Percentiles rank a stretch among this genome's conserved stretches.
Evolutionary conservation across 2,329 filamentous ascomycete species (phyloP).

Genomic region (Paecilomyces niveus): DNA sequence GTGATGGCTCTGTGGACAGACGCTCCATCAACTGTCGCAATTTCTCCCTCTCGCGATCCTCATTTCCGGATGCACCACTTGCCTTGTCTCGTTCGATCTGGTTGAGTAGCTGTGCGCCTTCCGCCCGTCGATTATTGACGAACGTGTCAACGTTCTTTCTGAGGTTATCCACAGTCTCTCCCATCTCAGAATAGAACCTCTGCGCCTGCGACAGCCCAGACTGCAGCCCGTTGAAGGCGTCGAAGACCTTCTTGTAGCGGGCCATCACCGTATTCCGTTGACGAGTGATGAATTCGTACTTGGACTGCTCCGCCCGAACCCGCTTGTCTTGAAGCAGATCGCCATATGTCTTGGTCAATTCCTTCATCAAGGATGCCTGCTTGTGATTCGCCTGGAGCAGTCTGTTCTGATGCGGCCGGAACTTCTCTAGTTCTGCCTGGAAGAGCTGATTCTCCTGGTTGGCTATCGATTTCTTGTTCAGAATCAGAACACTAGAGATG

Average conservation of each 20-base stretch:
- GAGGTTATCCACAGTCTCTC: constrained; percentile 82
- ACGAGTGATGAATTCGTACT: constrained; percentile 81
- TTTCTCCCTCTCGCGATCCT: constrained; percentile 79
- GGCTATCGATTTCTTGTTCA: constrained; percentile 94
- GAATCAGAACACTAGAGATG: constrained; percentile 91
- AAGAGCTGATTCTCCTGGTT: constrained; percentile 91
- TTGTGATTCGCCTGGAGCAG: constrained; percentile 92
- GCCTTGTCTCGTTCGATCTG: constrained; percentile 78
- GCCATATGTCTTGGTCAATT: constrained; percentile 81
- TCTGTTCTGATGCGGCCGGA: constrained; percentile 83
- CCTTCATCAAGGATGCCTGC: constrained; percentile 88
- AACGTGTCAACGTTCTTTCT: constrained; percentile 96
- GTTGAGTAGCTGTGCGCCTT: constrained; percentile 81
- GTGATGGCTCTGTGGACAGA: constrained; percentile 68
- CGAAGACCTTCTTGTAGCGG: constrained; percentile 84
- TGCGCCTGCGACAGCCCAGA: constrained; percentile 82
- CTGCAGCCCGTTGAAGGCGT: constrained; percentile 84
- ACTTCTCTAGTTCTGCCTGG: constrained; percentile 95
- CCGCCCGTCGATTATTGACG: constrained; percentile 85
- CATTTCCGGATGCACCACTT: constrained; percentile 50
- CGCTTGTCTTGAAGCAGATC: constrained; percentile 87
- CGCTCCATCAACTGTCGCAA: constrained; percentile 88
- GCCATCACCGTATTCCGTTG: constrained; percentile 74
- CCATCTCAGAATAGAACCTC: constrained; percentile 93
- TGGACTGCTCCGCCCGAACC: constrained; percentile 87